phyloP scores from a whole-genome alignment of 768 basidiomycete species.

The Flagelloscypha sp. region DNA sequence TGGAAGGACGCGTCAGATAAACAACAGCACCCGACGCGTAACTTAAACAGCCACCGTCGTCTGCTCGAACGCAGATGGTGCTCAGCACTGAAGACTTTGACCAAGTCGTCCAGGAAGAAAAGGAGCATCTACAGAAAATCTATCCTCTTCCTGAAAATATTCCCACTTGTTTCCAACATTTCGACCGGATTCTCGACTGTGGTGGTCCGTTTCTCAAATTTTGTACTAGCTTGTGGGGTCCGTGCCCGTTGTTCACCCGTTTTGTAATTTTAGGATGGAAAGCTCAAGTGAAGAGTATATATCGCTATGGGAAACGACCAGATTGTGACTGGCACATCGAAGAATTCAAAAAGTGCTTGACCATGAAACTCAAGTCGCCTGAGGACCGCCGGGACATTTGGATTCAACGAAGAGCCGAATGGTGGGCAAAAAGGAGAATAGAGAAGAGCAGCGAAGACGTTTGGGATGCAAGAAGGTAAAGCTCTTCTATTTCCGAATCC shows the following conservation, averaged over 20 bases:
- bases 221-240: background rate
- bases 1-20: too few relatives aligned
- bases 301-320: conserved; percentile 71
- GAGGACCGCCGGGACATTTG: conserved; percentile 77
- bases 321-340: conserved; percentile 73
- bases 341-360: conserved; percentile 94
- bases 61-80: too few relatives aligned
- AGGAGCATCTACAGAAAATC: conserved; percentile 49
- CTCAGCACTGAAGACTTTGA: conserved; percentile 59
- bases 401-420: conserved; percentile 82
- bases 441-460: conserved; percentile 88
- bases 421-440: conserved; percentile 82
- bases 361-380: conserved; percentile 65
- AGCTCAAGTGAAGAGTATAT: conserved; percentile 76
- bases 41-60: too few relatives aligned
- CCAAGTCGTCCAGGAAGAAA: conserved; percentile 58
- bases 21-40: too few relatives aligned
- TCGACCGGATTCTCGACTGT: conserved; percentile 68
- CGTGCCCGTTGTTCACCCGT: conserved; percentile 2
- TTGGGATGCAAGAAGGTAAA: conserved; percentile 82
- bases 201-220: conserved; percentile 36
- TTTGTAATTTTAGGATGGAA: conserved; percentile 48
- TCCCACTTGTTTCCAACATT: conserved; percentile 70
- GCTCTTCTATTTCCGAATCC: too few relatives aligned
- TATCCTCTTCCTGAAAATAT: conserved; percentile 75